Percentiles rank a stretch among this genome's conserved stretches.
phyloP scores from a whole-genome alignment of 176 grass and related monocot genomes.

The Luzula sylvatica region DNA sequence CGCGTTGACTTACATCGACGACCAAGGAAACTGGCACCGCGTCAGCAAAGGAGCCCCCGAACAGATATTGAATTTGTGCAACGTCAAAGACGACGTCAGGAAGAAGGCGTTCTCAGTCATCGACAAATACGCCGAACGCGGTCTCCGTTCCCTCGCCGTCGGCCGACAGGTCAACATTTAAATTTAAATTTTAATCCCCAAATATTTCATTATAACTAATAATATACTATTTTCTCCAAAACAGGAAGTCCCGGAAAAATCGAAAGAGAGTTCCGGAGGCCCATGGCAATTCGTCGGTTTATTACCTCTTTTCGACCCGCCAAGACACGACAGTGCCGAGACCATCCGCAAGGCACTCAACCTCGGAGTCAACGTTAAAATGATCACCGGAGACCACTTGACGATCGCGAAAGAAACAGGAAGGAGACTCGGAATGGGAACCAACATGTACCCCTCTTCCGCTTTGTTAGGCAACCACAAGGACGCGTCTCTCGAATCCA shows the following conservation, averaged over 20 bases:
- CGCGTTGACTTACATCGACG: constrained; percentile 85
- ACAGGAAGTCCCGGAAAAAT: constrained; percentile 95
- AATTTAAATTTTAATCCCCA: background rate
- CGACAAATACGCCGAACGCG: constrained; percentile 92
- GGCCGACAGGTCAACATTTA: constrained; percentile 63
- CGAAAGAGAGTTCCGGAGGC: constrained; percentile 55
- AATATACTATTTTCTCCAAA: background rate
- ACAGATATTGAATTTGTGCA: constrained; percentile 76
- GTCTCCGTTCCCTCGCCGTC: constrained; percentile 89
- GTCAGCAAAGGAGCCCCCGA: constrained; percentile 96
- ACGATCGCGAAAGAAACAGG: constrained; percentile 97
- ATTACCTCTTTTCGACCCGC: constrained; percentile 89
- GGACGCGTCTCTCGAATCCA: constrained; percentile 49
- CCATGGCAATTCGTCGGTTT: constrained; percentile 96
- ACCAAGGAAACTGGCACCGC: constrained; percentile 72
- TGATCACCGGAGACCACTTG: constrained; percentile 99
- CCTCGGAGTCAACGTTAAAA: constrained; percentile 98
- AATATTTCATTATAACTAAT: background rate
- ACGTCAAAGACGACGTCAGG: constrained; percentile 82
- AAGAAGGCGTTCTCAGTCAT: constrained; percentile 63
- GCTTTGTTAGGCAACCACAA: constrained; percentile 73
- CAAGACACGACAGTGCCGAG: constrained; percentile 97
- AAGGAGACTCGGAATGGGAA: constrained; percentile 96
- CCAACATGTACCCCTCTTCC: constrained; percentile 99
- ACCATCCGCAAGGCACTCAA: constrained; percentile 91